Base-by-base conservation (phyloP, 495 filamentous ascomycete genomes). In the Halenospora varia region DNA sequence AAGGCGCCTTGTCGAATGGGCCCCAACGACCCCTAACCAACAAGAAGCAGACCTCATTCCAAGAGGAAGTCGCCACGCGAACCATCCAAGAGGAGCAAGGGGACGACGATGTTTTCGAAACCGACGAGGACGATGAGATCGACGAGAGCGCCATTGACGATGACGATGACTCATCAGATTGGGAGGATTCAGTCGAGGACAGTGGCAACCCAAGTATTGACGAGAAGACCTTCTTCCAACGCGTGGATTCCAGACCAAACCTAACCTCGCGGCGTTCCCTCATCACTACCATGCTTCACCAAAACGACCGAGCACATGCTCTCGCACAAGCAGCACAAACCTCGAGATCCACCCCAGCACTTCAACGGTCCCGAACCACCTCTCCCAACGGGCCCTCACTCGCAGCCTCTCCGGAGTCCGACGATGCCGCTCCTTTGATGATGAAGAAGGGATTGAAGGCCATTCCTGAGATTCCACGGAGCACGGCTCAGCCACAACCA, bases 101-200 rank as follows among this genome's bases (percentile, higher is more conserved):
- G 52, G 76, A 82, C 58, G 87, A 89, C 55, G 86, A 89, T 51
- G 86, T 88, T 54, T 89, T 91, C 47, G 88, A 89, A 61, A 86
- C 83, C 3, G 82, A 85, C 23, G 84, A 88, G 20, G 84, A 83
- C 49, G 78, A 82, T 52, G 80, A 81, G 51, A 77, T 89, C 25
- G 88, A 87, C 2, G 89, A 94, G 69, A 89, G 88, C 62, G 88
- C 88, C 22, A 91, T 91, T 47, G 90, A 95, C 54, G 91, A 96
- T 51, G 88, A 92, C 42, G 93, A 95, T 44, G 89, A 92, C 47
- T 88, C 87, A 23, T 90, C 79, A 1, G 88, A 94, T 55, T 96
- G 91, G 90, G 92, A 96, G 68, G 93, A 96, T 62, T 94, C 91
- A 8, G 82, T 87, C n/a, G 91, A 91, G 26, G 88, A 95, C 57